These are phyloP conservation scores for Scedosporium aurantiacum DNA, from an alignment of 2,329 filamentous ascomycete species.

Conservation along the genomic window DNA sequence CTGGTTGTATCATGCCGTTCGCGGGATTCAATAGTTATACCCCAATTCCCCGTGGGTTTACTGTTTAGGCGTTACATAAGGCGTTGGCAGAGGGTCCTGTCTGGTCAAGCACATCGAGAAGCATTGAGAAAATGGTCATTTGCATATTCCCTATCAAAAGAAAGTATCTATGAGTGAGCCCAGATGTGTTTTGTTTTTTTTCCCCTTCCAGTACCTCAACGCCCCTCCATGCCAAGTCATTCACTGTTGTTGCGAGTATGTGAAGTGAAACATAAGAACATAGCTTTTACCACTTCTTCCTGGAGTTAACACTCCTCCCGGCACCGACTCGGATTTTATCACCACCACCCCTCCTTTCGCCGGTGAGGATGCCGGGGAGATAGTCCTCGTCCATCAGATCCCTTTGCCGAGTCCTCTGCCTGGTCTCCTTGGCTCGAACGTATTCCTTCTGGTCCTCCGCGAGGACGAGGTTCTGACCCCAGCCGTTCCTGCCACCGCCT, in stretches of 20 bases:
- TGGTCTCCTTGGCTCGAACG: constrained; percentile 47
- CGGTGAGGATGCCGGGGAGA: constrained; percentile 72
- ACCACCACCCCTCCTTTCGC: constrained; percentile 53
- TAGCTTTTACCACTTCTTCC: constrained; percentile 38
- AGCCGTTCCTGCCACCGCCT: constrained; percentile 76
- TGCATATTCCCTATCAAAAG: neutral
- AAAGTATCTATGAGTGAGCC: neutral
- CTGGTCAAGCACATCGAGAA: neutral
- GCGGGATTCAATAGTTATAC: neutral
- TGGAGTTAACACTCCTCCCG: constrained; percentile 76
- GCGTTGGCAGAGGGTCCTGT: constrained; percentile 2
- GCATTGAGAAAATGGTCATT: neutral
- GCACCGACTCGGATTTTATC: constrained; percentile 73
- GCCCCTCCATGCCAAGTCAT: neutral
- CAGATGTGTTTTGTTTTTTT: neutral
- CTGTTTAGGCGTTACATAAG: constrained; percentile 2
- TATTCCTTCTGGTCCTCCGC: constrained; percentile 97
- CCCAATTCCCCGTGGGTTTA: neutral
- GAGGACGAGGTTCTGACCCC: constrained; percentile 74
- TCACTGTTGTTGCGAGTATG: neutral
- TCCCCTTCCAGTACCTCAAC: constrained; percentile 1
- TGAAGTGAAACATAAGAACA: neutral
- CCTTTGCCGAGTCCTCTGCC: constrained; percentile 56
- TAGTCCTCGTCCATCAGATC: constrained; percentile 96
- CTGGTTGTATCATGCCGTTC: neutral